These are phyloP conservation scores for Suillus luteus DNA, from an alignment of 768 basidiomycete species.

Conservation along the genomic window DNA sequence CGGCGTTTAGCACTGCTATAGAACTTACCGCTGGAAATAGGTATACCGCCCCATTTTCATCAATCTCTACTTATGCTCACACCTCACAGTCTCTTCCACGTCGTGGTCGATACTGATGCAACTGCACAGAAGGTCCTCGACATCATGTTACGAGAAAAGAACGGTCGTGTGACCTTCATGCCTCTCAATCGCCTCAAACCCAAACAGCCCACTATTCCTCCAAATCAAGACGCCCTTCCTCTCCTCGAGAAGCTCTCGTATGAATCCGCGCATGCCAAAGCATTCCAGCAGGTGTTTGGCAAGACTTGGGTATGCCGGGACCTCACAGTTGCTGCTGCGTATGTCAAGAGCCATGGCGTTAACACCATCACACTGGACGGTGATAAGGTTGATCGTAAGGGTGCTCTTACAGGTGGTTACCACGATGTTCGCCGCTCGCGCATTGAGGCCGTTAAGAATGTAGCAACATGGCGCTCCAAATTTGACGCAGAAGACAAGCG, in stretches of 20 bases:
- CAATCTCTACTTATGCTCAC: slow-evolving; percentile 17
- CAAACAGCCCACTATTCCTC: slow-evolving; percentile 62
- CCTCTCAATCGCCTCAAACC: slow-evolving; percentile 93
- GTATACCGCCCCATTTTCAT: slow-evolving; percentile 39
- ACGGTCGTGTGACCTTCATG: slow-evolving; percentile 97
- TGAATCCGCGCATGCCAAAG: slow-evolving; percentile 69
- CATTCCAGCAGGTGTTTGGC: slow-evolving; percentile 96
- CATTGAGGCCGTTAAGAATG: slow-evolving; percentile 80
- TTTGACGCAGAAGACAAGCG: slow-evolving; percentile 64
- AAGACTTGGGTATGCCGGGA: slow-evolving; percentile 96
- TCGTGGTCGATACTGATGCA: slow-evolving; percentile 95
- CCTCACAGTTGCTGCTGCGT: slow-evolving; percentile 88
- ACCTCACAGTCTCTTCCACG: slow-evolving; percentile 80
- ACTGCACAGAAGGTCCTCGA: slow-evolving; percentile 92
- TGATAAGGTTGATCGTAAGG: slow-evolving; percentile 96
- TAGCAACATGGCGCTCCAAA: slow-evolving; percentile 74
- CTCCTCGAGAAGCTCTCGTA: slow-evolving; percentile 83
- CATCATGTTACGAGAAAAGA: slow-evolving; percentile 90
- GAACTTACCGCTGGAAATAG: slow-evolving; percentile 96
- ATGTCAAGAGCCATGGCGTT: slow-evolving; percentile 91
- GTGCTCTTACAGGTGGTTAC: slow-evolving; percentile 93
- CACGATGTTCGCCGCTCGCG: slow-evolving; percentile 90
- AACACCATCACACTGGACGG: slow-evolving; percentile 98
- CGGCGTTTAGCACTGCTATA: slow-evolving; percentile 87
- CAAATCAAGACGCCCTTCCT: slow-evolving; percentile 75